Conservation (phyloP, 1,284 basidiomycete species). For the Butyriboletus appendiculatus region DNA sequence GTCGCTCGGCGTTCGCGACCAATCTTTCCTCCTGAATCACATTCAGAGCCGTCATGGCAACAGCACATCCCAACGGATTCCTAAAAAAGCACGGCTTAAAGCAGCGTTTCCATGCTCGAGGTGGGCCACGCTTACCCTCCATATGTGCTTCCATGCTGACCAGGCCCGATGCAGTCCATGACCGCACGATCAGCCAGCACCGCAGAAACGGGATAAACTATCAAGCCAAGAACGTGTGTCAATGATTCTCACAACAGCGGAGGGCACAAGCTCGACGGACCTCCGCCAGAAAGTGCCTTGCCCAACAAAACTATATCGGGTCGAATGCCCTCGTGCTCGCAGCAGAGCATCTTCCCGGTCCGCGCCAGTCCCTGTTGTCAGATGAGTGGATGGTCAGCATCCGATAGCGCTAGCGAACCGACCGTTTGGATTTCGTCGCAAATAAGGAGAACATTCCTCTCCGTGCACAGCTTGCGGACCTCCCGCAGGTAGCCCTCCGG, state of each 20-base stretch:
- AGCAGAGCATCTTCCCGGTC: constrained; percentile 87
- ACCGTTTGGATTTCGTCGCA: constrained; percentile 98
- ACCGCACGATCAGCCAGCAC: constrained; percentile 89
- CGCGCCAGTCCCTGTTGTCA: constrained; percentile 69
- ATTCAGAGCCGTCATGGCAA: constrained; percentile 88
- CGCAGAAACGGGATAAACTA: constrained; percentile 95
- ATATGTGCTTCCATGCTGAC: constrained; percentile 97
- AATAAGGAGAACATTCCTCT: constrained; percentile 93
- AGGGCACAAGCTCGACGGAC: constrained; percentile 42
- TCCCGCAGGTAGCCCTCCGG: constrained; percentile 84
- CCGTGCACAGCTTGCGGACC: constrained; percentile 84
- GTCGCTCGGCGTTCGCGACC: constrained; percentile 70
- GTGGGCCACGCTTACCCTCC: constrained; percentile 62
- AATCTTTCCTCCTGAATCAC: constrained; percentile 90
- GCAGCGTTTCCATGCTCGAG: not conserved
- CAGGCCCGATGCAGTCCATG: constrained; percentile 96
- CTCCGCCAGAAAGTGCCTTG: constrained; percentile 94
- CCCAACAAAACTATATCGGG: constrained; percentile 95
- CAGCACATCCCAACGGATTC: constrained; percentile 95
- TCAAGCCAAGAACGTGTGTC: constrained; percentile 10
- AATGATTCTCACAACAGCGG: constrained; percentile 5
- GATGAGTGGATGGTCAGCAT: not conserved
- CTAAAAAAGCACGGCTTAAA: constrained; percentile 39
- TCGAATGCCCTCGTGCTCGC: constrained; percentile 85
- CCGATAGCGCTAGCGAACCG: constrained; percentile 16